Evolutionary conservation across 2,329 filamentous ascomycete genomes (phyloP).

Genomic region (Raffaelea ambrosiae): DNA sequence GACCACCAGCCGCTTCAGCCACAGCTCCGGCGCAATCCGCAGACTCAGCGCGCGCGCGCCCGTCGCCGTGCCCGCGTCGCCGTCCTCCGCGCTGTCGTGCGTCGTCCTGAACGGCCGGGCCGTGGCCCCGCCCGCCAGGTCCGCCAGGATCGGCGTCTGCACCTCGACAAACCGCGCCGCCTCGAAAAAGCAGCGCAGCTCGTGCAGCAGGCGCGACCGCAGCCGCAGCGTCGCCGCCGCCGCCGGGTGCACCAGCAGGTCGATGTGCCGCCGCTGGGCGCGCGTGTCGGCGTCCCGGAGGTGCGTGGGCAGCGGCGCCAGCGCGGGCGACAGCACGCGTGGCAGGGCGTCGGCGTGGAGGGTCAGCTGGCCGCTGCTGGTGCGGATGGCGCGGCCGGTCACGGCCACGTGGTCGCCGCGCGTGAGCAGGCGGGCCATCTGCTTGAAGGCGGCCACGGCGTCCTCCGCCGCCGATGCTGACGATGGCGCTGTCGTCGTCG

Average conservation of each 20-base stretch:
- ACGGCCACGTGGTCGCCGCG: constrained; percentile 78
- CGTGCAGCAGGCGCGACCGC: constrained; percentile 64
- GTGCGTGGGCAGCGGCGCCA: constrained; percentile 68
- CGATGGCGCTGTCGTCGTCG: constrained; percentile 9
- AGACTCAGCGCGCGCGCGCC: constrained; percentile 47
- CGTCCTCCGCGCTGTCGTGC: neutral
- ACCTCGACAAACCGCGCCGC: constrained; percentile 73
- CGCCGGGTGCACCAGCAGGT: constrained; percentile 68
- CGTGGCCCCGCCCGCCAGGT: constrained; percentile 75
- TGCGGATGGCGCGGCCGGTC: constrained; percentile 61
- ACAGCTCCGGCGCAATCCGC: constrained; percentile 87
- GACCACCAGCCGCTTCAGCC: constrained; percentile 85
- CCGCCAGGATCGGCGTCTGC: constrained; percentile 79
- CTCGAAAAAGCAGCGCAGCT: constrained; percentile 66
- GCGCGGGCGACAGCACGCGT: constrained; percentile 62
- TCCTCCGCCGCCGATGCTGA: constrained; percentile 21
- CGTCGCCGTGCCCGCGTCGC: neutral
- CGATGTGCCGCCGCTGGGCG: constrained; percentile 72
- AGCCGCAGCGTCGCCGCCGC: constrained; percentile 56
- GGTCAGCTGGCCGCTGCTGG: constrained; percentile 66
- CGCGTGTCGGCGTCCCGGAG: constrained; percentile 64
- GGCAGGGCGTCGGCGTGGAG: constrained; percentile 62
- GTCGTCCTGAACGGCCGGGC: constrained; percentile 79
- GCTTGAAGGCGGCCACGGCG: constrained; percentile 39
- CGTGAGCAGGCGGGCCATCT: constrained; percentile 57